Percentiles rank a stretch among this genome's conserved stretches.
phyloP scores from a whole-genome alignment of 306 rosid genomes.

The Castanea crenata region DNA sequence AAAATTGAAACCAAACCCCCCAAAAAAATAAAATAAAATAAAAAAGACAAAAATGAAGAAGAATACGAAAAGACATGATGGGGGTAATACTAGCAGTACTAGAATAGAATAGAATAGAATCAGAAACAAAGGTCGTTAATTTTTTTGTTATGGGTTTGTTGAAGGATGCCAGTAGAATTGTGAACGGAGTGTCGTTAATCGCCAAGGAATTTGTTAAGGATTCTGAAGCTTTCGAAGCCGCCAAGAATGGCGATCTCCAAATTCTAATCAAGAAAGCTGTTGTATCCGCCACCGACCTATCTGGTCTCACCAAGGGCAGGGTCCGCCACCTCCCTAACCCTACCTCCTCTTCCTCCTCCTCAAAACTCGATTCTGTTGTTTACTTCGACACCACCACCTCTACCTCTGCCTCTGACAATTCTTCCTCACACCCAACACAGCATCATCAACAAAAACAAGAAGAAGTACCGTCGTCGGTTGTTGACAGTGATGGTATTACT shows the following conservation, averaged over 20 bases:
- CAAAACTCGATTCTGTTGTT: constrained; percentile 42
- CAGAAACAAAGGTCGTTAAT: background rate
- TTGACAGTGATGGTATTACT: too few species aligned
- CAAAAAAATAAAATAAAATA: too few species aligned
- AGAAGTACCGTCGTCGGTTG: too few species aligned
- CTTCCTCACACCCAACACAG: constrained; percentile 1
- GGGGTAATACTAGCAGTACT: too few species aligned
- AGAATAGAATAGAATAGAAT: too few species aligned
- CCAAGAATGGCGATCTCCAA: constrained; percentile 36
- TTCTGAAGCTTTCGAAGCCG: constrained; percentile 37
- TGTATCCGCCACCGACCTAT: constrained; percentile 65
- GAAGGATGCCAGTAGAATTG: constrained; percentile 45
- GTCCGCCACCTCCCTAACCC: constrained; percentile 39
- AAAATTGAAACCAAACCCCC: too few species aligned
- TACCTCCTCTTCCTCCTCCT: constrained; percentile 3
- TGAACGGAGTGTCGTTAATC: constrained; percentile 64
- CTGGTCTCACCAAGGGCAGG: constrained; percentile 78
- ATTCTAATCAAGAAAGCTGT: constrained; percentile 53
- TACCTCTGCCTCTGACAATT: background rate
- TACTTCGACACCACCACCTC: constrained; percentile 31
- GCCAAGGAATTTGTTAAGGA: constrained; percentile 61
- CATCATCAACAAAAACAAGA: background rate
- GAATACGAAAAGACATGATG: too few species aligned
- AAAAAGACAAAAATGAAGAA: background rate
- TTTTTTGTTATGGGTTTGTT: constrained; percentile 16